Evolutionary conservation across 768 basidiomycete species (phyloP), one percentile per base, ranked within the genome.

Genomic region (Leucocoprinus leucothites): DNA sequence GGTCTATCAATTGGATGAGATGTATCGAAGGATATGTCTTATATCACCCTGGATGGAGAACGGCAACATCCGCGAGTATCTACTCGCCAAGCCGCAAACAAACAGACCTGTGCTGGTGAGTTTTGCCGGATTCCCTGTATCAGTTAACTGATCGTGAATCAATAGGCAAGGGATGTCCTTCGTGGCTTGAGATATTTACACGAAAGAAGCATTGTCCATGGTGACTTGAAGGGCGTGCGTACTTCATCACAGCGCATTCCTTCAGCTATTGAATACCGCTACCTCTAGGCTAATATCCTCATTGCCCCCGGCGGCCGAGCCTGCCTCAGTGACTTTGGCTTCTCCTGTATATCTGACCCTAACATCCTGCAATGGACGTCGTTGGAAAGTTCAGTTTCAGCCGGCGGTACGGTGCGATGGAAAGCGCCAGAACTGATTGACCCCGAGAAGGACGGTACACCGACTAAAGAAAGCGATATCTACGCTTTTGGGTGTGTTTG

Each of bases 281-380:
- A 41, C 34, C 26, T 0, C 51, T 5, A 80, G 79, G 65, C 65
- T 19, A 82, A 82, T 55, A 75, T 82, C 47, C 70, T 82, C 16
- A 67, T 82, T 16, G 73, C 74, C 5, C 65, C 60, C 5, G 60
- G 67, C 7, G 69, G 69, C 11, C 65, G 65, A 25, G 80, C 80
- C 9, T 78, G 77, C 53, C 66, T 82, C 2, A 72, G 78, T 22
- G 80, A 82, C 60, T 81, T 82, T 48, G 80, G 80, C n/a, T 64
- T 81, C 3, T 68, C 72, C 0, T 66, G 63, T 3, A 58, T 70
- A 14, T 61, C 58, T 8, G 64, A 67, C 16, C 49, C 60, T 1
- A 50, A 57, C 28, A 55, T 65, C 2, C 42, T 67, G n/a, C 58
- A 53, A 48, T 59, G 59, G 28, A 58, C 49, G 2, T 53, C 62